Percentiles rank a stretch among this genome's conserved stretches.
Evolutionary conservation across 1,284 basidiomycete genomes (phyloP).

Genomic region (Entoloma clypeatum): DNA sequence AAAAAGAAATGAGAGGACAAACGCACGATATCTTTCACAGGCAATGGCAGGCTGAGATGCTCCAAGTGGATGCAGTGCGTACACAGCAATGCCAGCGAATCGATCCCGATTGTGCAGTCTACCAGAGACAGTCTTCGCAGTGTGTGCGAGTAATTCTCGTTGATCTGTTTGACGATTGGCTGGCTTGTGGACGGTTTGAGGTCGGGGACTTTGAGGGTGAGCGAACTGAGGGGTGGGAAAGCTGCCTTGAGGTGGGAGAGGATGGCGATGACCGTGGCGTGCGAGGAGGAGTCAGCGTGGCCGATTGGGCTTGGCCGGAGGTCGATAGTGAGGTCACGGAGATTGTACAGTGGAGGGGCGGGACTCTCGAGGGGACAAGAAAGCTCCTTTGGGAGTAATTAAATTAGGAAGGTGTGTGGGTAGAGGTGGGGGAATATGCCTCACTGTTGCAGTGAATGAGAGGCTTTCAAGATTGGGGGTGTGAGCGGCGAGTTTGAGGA

Average conservation of each 20-base stretch:
- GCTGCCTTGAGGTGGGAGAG: slow-evolving; percentile 36
- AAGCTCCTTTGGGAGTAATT: slow-evolving; percentile 37
- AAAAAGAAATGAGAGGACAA: slow-evolving; percentile 6
- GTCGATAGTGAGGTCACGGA: slow-evolving; percentile 56
- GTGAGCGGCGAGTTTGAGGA: slow-evolving; percentile 43
- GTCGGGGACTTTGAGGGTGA: slow-evolving; percentile 49
- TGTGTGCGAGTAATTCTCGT: slow-evolving; percentile 41
- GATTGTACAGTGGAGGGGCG: slow-evolving; percentile 37
- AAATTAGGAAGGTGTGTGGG: neutral
- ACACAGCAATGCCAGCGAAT: slow-evolving; percentile 41
- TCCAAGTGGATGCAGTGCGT: slow-evolving; percentile 43
- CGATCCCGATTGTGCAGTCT: slow-evolving; percentile 39
- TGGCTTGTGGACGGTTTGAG: slow-evolving; percentile 35
- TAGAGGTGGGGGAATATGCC: slow-evolving; percentile 18
- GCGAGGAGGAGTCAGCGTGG: slow-evolving; percentile 30
- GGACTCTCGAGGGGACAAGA: slow-evolving; percentile 25
- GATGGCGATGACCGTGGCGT: slow-evolving; percentile 36
- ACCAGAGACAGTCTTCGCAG: slow-evolving; percentile 46
- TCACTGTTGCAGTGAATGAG: slow-evolving; percentile 54
- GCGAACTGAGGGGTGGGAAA: slow-evolving; percentile 40
- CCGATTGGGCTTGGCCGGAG: slow-evolving; percentile 32
- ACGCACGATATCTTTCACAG: slow-evolving; percentile 49
- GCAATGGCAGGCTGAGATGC: slow-evolving; percentile 46
- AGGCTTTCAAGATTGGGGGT: slow-evolving; percentile 55
- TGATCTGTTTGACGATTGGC: slow-evolving; percentile 39